A percentile compares a stretch with the other conserved stretches of the same genome.
Evolutionary conservation across 306 rosid species (phyloP).

Genomic region (Casuarina glauca): DNA sequence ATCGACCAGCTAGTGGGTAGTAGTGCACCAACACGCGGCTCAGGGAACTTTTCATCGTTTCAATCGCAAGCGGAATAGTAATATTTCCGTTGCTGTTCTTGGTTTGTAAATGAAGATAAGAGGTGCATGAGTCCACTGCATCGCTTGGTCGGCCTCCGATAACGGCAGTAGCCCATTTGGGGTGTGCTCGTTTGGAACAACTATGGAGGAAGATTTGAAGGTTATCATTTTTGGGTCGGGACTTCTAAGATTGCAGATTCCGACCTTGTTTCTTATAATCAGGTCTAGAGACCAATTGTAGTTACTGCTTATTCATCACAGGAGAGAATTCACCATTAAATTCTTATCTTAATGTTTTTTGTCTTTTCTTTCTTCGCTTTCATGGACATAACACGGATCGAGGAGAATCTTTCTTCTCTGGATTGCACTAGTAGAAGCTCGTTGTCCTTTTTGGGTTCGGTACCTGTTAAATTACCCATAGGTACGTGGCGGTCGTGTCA

Average conservation of each 20-base stretch:
- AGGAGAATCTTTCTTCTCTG: too few relatives aligned
- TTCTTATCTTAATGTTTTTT: too few relatives aligned
- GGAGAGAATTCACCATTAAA: too few relatives aligned
- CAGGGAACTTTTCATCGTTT: conserved; percentile 21
- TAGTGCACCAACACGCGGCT: conserved; percentile 21
- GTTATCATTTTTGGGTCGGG: conserved; percentile 1
- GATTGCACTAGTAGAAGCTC: too few relatives aligned
- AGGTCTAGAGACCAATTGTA: too few relatives aligned
- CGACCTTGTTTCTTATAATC: too few relatives aligned
- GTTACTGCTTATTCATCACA: too few relatives aligned
- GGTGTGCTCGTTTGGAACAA: conserved; percentile 10
- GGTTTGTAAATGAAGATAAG: conserved; percentile 22
- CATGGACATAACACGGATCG: too few relatives aligned
- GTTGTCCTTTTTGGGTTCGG: too few relatives aligned
- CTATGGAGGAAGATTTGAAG: not conserved
- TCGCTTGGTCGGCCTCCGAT: not conserved
- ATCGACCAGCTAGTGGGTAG: conserved; percentile 33
- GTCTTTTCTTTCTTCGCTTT: too few relatives aligned
- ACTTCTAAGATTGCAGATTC: not conserved
- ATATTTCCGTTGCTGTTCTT: not conserved
- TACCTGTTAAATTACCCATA: too few relatives aligned
- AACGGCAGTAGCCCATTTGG: not conserved
- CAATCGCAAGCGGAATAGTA: not conserved
- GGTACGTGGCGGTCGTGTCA: too few relatives aligned
- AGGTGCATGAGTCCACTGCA: not conserved